A percentile compares a stretch with the other conserved stretches of the same genome.
These are phyloP conservation scores for Cyamopsis tetragonoloba DNA, from an alignment of 306 rosid species.

Conservation along the genomic window DNA sequence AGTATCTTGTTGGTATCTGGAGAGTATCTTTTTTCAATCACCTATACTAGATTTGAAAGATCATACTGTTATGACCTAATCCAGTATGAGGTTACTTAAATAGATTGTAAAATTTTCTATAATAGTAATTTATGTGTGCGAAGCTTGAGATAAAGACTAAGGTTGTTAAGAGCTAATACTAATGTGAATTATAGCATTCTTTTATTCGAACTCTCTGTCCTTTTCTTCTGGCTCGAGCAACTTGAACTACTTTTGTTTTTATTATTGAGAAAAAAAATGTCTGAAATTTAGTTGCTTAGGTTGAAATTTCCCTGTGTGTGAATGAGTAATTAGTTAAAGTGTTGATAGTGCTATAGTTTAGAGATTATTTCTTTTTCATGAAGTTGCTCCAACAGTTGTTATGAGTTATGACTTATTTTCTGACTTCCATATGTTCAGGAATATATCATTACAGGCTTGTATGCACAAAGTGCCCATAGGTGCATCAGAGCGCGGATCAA, in stretches of 20 bases:
- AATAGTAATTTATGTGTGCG: neutral
- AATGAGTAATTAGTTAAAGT: neutral
- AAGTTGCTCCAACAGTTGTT: neutral
- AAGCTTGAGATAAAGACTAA: neutral
- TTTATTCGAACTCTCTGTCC: neutral
- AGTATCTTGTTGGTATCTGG: conserved; percentile 1
- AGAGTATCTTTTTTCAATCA: neutral
- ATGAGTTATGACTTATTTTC: neutral
- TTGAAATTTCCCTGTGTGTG: conserved; percentile 8
- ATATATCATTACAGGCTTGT: conserved; percentile 62
- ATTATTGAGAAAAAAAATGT: neutral
- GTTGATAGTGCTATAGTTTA: neutral
- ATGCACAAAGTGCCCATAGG: conserved; percentile 62
- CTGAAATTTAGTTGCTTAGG: neutral
- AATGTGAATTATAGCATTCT: neutral
- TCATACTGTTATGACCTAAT: neutral
- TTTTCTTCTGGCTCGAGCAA: neutral
- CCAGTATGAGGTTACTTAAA: neutral
- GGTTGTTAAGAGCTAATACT: neutral
- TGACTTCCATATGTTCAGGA: conserved; percentile 45
- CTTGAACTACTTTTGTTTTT: neutral
- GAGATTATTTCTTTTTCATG: neutral
- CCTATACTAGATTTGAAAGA: neutral
- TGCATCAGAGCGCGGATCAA: conserved; percentile 57
- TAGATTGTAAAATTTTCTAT: neutral